A percentile compares a stretch with the other conserved stretches of the same genome.
These are phyloP conservation scores for Aspergillus brunneoviolaceus DNA, from an alignment of 2,329 filamentous ascomycete species.

Conservation along the genomic window DNA sequence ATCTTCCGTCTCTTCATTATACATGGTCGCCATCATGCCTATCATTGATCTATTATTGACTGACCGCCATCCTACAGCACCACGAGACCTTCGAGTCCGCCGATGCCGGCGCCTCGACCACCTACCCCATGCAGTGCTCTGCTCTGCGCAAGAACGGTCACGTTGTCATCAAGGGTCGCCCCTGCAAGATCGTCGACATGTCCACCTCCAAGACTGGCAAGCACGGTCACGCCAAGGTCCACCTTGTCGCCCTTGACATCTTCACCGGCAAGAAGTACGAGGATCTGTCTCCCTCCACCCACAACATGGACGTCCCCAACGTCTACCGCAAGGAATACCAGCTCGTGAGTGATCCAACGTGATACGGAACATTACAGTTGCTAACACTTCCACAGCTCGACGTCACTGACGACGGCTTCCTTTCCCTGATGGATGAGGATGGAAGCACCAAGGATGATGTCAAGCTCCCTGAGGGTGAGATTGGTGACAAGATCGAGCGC, in stretches of 20 bases:
- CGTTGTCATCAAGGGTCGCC: slow-evolving; percentile 97
- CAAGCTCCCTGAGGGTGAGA: slow-evolving; percentile 83
- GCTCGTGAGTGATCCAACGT: slow-evolving; percentile 66
- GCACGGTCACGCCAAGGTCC: slow-evolving; percentile 99
- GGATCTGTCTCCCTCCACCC: slow-evolving; percentile 96
- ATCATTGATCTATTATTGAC: slow-evolving; percentile 10
- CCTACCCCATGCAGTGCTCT: slow-evolving; percentile 99
- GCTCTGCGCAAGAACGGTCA: slow-evolving; percentile 98
- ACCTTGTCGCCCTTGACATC: slow-evolving; percentile 96
- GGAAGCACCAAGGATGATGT: slow-evolving; percentile 93
- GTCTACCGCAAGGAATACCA: slow-evolving; percentile 88
- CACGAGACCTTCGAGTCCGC: slow-evolving; percentile 83
- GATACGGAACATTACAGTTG: background rate
- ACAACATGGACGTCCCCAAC: slow-evolving; percentile 84
- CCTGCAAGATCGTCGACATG: slow-evolving; percentile 99
- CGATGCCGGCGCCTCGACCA: slow-evolving; percentile 93
- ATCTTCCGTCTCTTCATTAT: background rate
- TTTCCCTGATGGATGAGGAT: slow-evolving; percentile 86
- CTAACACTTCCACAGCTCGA: slow-evolving; percentile 64
- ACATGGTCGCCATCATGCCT: background rate
- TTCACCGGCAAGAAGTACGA: slow-evolving; percentile 99
- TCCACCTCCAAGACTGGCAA: slow-evolving; percentile 99
- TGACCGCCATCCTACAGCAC: slow-evolving; percentile 50
- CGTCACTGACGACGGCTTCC: slow-evolving; percentile 89
- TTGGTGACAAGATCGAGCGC: slow-evolving; percentile 81